phyloP scores from a whole-genome alignment of 192 early-diverging fungal species.

The Funneliformis mosseae region DNA sequence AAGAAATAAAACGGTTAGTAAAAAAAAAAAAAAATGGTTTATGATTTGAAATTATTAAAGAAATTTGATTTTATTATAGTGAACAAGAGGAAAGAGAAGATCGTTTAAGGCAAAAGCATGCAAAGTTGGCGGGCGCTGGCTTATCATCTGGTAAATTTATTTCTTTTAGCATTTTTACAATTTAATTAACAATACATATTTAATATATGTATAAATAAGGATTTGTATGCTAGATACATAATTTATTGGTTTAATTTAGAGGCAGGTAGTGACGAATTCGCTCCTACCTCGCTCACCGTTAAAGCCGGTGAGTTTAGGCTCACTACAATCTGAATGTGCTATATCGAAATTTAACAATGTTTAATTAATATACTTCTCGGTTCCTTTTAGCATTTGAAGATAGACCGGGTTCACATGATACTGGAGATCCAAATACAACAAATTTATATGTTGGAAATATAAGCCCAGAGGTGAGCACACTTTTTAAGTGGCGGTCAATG shows the following conservation, averaged over 20 bases:
- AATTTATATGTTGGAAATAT: conserved; percentile 88
- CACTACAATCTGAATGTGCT: background rate
- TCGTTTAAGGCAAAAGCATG: conserved; percentile 44
- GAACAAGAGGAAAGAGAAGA: conserved; percentile 70
- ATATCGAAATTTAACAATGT: background rate
- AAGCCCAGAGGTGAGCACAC: conserved; percentile 52
- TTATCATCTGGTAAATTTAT: conserved; percentile 9
- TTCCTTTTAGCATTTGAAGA: conserved; percentile 39
- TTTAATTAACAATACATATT: background rate
- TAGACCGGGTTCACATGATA: conserved; percentile 64
- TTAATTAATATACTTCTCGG: background rate
- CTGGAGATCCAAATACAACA: conserved; percentile 74
- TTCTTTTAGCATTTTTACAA: conserved; percentile 5
- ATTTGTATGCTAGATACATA: background rate
- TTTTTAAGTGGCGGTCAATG: background rate
- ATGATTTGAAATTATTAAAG: background rate
- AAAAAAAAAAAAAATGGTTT: background rate
- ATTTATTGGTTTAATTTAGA: conserved; percentile 15
- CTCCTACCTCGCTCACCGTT: conserved; percentile 26
- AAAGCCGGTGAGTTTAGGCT: conserved; percentile 27
- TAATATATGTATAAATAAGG: background rate
- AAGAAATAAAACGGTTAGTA: conserved; percentile 74
- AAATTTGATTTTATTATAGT: conserved; percentile 32
- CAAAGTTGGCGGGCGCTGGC: conserved; percentile 38
- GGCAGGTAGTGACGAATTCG: conserved; percentile 15